These are phyloP conservation scores for Hordeum marinum DNA, from an alignment of 176 grass and related monocot species.

Conservation along the genomic window DNA sequence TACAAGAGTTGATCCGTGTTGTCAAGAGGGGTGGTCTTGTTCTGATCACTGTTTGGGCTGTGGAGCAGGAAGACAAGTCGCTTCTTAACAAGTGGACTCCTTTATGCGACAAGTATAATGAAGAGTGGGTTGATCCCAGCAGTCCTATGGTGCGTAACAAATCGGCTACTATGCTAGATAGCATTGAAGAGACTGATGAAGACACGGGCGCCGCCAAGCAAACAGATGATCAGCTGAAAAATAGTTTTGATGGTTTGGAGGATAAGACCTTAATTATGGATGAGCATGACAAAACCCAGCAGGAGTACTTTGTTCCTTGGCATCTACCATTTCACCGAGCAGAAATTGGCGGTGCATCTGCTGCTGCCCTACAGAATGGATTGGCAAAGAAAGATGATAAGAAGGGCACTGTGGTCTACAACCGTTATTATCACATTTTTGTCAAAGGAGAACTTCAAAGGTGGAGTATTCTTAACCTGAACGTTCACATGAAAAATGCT, in stretches of 20 bases:
- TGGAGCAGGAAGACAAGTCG: constrained; percentile 79
- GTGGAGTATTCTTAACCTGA: constrained; percentile 31
- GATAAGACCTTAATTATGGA: neutral
- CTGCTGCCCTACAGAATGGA: constrained; percentile 72
- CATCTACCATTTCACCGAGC: constrained; percentile 93
- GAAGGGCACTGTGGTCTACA: constrained; percentile 89
- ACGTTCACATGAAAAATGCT: neutral
- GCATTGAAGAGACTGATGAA: constrained; percentile 73
- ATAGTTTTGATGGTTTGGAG: constrained; percentile 20
- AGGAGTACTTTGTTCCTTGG: constrained; percentile 99
- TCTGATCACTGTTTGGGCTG: constrained; percentile 94
- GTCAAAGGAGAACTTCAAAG: constrained; percentile 95
- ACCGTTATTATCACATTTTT: constrained; percentile 94
- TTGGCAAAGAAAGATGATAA: constrained; percentile 92
- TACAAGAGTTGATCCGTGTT: constrained; percentile 85
- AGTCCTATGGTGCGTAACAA: constrained; percentile 42
- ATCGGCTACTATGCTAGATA: constrained; percentile 50
- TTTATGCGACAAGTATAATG: constrained; percentile 79
- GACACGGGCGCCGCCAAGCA: neutral
- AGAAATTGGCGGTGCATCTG: constrained; percentile 81
- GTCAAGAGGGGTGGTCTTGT: constrained; percentile 73
- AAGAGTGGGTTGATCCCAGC: constrained; percentile 80
- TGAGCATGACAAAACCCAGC: constrained; percentile 45
- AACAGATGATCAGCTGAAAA: constrained; percentile 26
- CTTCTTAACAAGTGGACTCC: constrained; percentile 88